Base-by-base conservation (phyloP, 257 asterid genomes). In the Nicotiana noctiflora region DNA sequence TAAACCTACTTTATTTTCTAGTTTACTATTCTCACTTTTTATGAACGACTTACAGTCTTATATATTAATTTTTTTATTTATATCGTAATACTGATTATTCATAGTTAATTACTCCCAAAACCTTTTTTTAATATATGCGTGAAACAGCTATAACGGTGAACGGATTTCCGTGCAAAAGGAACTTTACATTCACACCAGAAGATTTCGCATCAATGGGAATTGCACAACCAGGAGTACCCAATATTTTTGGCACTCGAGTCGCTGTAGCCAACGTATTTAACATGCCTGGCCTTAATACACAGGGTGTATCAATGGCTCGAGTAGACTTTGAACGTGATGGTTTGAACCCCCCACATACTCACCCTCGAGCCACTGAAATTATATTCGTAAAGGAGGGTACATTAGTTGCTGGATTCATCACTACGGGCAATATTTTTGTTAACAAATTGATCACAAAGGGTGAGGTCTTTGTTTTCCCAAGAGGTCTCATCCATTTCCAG, bases 81-180 rank as follows among this genome's bases (percentile, higher is more conserved):
- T 40, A 40, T 8, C 12, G 2, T 40, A 40, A 40, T 40, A 9
- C 11, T 40, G 11, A 40, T 40, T 40, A 40, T 40, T 40, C 49
- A 40, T 40, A 8, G 8, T 8, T 40, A 40, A 8, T 40, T 40
- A 40, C 3, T 8, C 11, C 11, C 8, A 8, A 7, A 40, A 40
- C 8, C 32, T 13, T 34, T 31, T 29, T 67, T 12, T 32, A 23
- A 40, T 2, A 40, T 40, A 51, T 3, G 1, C 18, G 56, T 51
- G 56, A 13, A 51, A 13, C 56, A 44, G 64, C 65, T 44, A 61
- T 49, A 18, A 37, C 12, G 37, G 65, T 80, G 77, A 80, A 80
- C 51, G 82, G 83, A 13, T 18, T 27, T 15, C 55, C 79, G 2
- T 80, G 83, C 83, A 80, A 49, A 72, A 65, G 68, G 56, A 56